Percentiles rank a stretch among this genome's conserved stretches.
These are phyloP conservation scores for Ulota crispa DNA, from an alignment of 225 moss, liverwort and hornwort species.

Conservation along the genomic window DNA sequence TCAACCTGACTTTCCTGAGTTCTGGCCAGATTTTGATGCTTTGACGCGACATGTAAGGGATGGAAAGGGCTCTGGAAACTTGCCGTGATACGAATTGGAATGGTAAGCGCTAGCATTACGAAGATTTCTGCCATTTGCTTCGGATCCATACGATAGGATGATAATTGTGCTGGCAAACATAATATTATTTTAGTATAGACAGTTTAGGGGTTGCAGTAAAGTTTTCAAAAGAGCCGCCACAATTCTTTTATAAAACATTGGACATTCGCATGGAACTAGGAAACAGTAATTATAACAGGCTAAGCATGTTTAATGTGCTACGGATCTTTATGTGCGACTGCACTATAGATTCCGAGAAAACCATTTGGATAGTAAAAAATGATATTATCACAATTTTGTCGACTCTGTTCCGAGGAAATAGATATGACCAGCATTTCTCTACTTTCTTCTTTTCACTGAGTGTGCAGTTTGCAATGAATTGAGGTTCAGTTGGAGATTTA, in stretches of 20 bases:
- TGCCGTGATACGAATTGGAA: conserved; percentile 15
- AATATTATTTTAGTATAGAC: not conserved
- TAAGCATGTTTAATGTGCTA: not conserved
- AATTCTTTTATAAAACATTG: conserved; percentile 11
- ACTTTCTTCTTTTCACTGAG: not conserved
- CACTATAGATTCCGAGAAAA: not conserved
- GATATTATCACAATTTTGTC: not conserved
- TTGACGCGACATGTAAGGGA: conserved; percentile 51
- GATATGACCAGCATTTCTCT: not conserved
- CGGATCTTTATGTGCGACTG: not conserved
- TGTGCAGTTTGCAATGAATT: not conserved
- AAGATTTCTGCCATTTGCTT: conserved; percentile 1
- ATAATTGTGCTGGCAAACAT: conserved; percentile 5
- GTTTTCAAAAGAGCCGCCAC: not conserved
- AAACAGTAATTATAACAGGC: not conserved
- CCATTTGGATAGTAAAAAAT: not conserved
- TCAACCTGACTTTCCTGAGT: conserved; percentile 67
- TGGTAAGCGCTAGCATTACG: not conserved
- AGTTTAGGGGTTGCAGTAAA: not conserved
- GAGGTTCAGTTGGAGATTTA: not conserved
- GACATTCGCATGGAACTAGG: conserved; percentile 18
- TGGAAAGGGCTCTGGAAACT: conserved; percentile 37
- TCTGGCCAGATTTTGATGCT: conserved; percentile 58
- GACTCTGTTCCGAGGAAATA: not conserved
- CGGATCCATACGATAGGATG: not conserved